Percentiles rank a stretch among this genome's conserved stretches.
Evolutionary conservation across 1,284 basidiomycete genomes (phyloP).

Genomic region (Naganishia sp.): DNA sequence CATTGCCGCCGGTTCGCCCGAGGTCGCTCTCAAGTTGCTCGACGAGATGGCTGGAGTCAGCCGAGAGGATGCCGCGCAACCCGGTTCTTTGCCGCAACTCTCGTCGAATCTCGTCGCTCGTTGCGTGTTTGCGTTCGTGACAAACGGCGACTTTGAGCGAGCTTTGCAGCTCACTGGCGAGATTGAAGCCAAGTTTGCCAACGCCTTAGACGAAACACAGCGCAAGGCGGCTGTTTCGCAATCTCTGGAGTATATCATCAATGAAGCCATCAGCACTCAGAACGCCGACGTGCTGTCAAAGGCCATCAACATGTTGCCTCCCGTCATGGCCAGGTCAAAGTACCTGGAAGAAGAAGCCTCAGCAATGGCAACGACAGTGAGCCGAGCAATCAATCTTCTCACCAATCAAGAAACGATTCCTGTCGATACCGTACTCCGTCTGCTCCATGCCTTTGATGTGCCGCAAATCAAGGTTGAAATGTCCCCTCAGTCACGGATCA

Average conservation of each 20-base stretch:
- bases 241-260: conserved; percentile 4
- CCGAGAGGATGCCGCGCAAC: conserved; percentile 50
- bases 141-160: conserved; percentile 62
- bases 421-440: conserved; percentile 13
- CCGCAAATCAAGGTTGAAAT: conserved; percentile 4
- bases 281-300: conserved; percentile 9
- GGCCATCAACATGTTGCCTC: conserved; percentile 18
- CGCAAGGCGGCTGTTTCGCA: not conserved
- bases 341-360: not conserved
- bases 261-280: conserved; percentile 1
- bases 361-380: conserved; percentile 21
- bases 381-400: conserved; percentile 5
- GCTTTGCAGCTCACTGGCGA: conserved; percentile 56
- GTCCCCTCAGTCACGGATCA: not conserved
- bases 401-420: conserved; percentile 1
- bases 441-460: conserved; percentile 5
- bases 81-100: conserved; percentile 63
- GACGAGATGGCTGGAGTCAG: conserved; percentile 69
- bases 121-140: conserved; percentile 69
- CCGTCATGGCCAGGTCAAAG: not conserved
- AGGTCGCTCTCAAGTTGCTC: conserved; percentile 67
- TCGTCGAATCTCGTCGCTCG: conserved; percentile 62
- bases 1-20: conserved; percentile 66
- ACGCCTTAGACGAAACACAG: not conserved
- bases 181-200: not conserved